Base-by-base conservation (phyloP, 495 filamentous ascomycete species). In the Massariosphaeria phaeospora region DNA sequence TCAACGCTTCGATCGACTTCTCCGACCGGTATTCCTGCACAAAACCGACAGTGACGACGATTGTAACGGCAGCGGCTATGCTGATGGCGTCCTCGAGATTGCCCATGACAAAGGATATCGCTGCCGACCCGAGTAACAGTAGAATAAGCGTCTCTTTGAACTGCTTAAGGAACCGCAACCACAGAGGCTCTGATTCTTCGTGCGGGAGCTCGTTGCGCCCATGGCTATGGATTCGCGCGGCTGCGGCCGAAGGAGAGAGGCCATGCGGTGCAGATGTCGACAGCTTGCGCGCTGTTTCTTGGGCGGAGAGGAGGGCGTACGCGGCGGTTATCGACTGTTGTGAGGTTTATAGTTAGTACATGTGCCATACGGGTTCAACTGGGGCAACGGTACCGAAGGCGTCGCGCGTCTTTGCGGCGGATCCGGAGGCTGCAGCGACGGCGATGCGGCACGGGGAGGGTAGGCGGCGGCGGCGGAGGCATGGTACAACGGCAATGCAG, bases 1-100 rank as follows among this genome's bases (percentile, higher is more conserved):
- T 96, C 49, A 99, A 75, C 42, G 93, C 93, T 69, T 97, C 93
- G 65, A 99, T 80, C 1, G 91, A 96, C 71, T 97, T 95, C 67
- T 99, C 94, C 34, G 91, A 96, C 52, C 94, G 80, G 67, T 96
- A 97, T 70, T 99, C 93, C 66, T 99, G 93, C 50, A 97, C 80
- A 64, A 99, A 99, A 10, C 89, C 93, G 45, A 97, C 93, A 1
- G 86, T 86, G 31, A 97, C 90, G 15, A 99, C 93, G 65, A 99
- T 97, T 38, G 89, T 93, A 6, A 99, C 93, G 1, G 93, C 93
- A 27, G 95, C 79, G 1, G 91, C 75, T 63, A 99, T 99, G 69
- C 91, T 96, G 62, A 97, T 73, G 4, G 94, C 94, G 74, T 99
- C 93, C 60, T 96, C 91, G 71, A 84, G 82, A 66, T 99, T 97